A percentile compares a stretch with the other conserved stretches of the same genome.
These are phyloP conservation scores for Neonothopanus nambi DNA, from an alignment of 1,284 basidiomycete species.

Conservation along the genomic window DNA sequence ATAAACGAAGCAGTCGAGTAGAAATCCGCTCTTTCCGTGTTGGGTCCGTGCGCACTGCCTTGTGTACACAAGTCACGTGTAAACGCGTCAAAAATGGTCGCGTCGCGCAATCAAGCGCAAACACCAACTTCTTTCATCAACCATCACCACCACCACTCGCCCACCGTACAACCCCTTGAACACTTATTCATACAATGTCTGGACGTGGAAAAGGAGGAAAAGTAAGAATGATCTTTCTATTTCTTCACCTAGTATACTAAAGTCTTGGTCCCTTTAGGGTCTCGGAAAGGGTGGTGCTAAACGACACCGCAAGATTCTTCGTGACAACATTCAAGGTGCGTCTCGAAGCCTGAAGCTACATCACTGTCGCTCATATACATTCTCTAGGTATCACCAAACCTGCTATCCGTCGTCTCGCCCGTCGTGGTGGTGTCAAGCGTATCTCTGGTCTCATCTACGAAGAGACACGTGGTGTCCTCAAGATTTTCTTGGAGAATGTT, in stretches of 20 bases:
- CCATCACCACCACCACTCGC: conserved; percentile 1
- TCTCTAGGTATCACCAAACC: conserved; percentile 9
- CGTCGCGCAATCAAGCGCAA: no score
- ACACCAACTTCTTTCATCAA: background rate
- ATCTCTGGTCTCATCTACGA: conserved; percentile 13
- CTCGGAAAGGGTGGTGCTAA: conserved; percentile 59
- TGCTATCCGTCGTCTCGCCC: conserved; percentile 12
- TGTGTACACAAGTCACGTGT: no score
- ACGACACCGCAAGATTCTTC: conserved; percentile 36
- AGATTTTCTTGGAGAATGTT: conserved; percentile 12
- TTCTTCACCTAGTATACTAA: background rate
- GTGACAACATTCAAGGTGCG: conserved; percentile 64
- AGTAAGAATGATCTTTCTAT: conserved; percentile 39
- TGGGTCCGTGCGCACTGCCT: no score
- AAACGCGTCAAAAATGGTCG: no score
- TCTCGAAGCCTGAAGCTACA: background rate
- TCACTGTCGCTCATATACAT: background rate
- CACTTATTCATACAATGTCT: conserved; percentile 41
- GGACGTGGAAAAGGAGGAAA: conserved; percentile 67
- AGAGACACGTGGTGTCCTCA: conserved; percentile 13
- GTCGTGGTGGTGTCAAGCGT: conserved; percentile 14
- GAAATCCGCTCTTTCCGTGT: no score
- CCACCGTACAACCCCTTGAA: background rate
- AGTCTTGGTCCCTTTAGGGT: conserved; percentile 24
- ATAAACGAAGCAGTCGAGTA: no score